Evolutionary conservation across 129 eudicot genomes (phyloP), one percentile per base, ranked within the genome.

Genomic region (Helianthus tuberosus): DNA sequence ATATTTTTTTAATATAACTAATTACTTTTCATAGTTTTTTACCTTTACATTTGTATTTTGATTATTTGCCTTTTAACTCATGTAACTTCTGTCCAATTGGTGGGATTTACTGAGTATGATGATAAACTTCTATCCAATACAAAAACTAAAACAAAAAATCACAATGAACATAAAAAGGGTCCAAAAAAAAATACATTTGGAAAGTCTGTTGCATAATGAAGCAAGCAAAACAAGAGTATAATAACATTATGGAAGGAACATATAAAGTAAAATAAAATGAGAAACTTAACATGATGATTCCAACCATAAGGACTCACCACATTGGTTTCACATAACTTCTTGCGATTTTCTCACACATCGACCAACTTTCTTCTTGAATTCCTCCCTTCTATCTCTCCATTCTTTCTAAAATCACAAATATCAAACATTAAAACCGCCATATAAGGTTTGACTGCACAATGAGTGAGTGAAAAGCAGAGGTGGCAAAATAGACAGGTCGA

Each of bases 261-360:
- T 60, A 64, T 60, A 29, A 60, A 11, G 35, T 60, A 60, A 77
- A 55, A 69, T 77, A 52, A 69, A 50, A 53, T 4, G 64, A 51
- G 77, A 78, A 84, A 74, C 77, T 36, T 80, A 66, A 80, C 20
- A 13, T 60, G 43, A 17, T 8, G 66, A 60, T 60, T 25, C 14
- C 14, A 11, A 52, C 82, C 80, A 65, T 63, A 66, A 65, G 75
- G 60, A 61, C 44, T 68, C 82, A 54, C 65, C 70, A 66, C 71
- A 61, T 73, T 17, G 41, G 63, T 38, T 69, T 80, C 73, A 84
- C 85, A 82, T 80, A 83, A 83, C 75, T 53, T 90, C 96, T 66
- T 87, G 96, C 25, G 96, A 90, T 58, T 83, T 84, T 78, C 93
- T 87, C 73, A 90, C 96, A 53, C 96, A 87, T 7, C 93, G 93